Base-by-base conservation (phyloP, 495 filamentous ascomycete species). In the Glutinoglossum americanum region DNA sequence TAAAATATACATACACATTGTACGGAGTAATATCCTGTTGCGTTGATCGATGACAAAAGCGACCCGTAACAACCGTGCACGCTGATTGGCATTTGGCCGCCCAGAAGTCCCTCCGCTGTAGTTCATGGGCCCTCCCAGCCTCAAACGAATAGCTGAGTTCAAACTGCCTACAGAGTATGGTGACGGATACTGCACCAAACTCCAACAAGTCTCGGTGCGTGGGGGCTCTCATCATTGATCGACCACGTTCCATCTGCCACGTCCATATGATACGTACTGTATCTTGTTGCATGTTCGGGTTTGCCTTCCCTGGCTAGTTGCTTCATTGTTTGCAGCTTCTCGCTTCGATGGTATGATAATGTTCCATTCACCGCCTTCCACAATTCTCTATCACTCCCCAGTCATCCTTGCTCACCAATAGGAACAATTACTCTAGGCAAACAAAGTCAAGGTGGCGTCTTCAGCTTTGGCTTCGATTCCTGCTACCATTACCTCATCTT, bases 311-410 rank as follows among this genome's bases (percentile, higher is more conserved):
- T 17, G 37, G 13, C 37, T 7, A 45, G 41, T 1, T 45, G 41
- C 26, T 53, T n/a, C 11, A 53, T 53, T 53, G 47, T 51, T 15
- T 27, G 49, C 49, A 53, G 49, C 30, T 47, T 28, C 49, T 53
- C 49, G 49, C 49, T 53, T 53, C 49, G 10, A 53, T 53, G 49
- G 49, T 53, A 53, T 53, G 49, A 15, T 30, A 45, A 10, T n/a
- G 23, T 53, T 30, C 28, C 49, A 15, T 30, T 53, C 49, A 53
- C 49, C 49, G 49, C 49, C 26, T 53, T 17, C 49, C 25, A 32
- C 49, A 15, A 25, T n/a, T 41, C 17, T 53, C 5, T 28, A 1
- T 17, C 5, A 11, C 13, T 13, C 21, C 47, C 49, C 23, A 6
- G 11, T 17, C 11, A 4, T 17, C 11, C 7, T 49, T 13, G 26